phyloP scores from a whole-genome alignment of 345 rosid species.

The Eucalyptus cloeziana region DNA sequence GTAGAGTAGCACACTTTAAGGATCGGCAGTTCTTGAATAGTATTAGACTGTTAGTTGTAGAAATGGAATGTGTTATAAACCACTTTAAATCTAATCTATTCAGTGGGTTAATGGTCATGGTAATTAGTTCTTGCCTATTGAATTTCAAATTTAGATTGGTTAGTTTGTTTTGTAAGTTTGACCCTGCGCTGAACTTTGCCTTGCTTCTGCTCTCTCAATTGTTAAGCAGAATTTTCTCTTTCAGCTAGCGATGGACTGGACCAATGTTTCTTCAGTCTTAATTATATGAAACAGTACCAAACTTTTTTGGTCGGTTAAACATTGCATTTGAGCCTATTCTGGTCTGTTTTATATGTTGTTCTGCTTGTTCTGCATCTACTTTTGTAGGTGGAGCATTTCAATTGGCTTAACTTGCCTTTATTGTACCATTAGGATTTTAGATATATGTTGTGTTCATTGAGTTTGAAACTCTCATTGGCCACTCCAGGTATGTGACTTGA shows the following conservation, averaged over 20 bases:
- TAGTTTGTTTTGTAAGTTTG: neutral
- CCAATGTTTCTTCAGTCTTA: neutral
- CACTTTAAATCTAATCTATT: neutral
- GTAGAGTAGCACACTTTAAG: neutral
- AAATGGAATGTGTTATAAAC: neutral
- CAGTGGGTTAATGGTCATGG: neutral
- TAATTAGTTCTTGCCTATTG: neutral
- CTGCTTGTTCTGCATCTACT: neutral
- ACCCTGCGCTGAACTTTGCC: neutral
- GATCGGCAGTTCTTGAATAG: neutral
- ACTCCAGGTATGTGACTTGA: neutral
- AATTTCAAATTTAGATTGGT: neutral
- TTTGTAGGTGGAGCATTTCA: neutral
- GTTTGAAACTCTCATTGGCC: neutral
- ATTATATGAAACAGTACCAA: neutral
- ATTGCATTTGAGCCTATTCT: neutral
- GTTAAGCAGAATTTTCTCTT: neutral
- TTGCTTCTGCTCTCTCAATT: neutral
- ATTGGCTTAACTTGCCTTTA: neutral
- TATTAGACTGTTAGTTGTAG: neutral
- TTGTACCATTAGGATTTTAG: neutral
- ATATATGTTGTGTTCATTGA: neutral
- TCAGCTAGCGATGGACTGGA: neutral
- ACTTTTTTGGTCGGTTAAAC: neutral
- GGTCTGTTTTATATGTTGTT: neutral